These are phyloP conservation scores for Phytophthora podocarpi DNA, from an alignment of 352 stramenopile species.

Conservation along the genomic window DNA sequence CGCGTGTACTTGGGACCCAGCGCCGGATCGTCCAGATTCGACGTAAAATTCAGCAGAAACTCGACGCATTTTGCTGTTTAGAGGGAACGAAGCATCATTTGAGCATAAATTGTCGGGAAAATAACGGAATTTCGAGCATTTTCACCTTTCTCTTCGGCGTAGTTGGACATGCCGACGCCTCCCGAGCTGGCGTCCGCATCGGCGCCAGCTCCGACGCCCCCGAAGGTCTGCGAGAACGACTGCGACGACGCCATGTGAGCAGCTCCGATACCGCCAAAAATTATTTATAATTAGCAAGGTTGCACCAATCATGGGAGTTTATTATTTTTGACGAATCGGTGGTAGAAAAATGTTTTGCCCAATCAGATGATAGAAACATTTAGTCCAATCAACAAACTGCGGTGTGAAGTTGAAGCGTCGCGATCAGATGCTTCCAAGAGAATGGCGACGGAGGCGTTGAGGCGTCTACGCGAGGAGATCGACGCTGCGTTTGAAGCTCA, in stretches of 20 bases:
- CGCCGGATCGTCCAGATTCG: conserved; percentile 69
- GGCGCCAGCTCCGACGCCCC: neutral
- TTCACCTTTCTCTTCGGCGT: conserved; percentile 38
- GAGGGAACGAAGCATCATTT: neutral
- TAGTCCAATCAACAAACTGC: conserved; percentile 5
- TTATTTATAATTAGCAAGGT: too few relatives aligned
- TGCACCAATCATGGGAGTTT: too few relatives aligned
- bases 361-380: too few relatives aligned
- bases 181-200: conserved; percentile 16
- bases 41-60: conserved; percentile 78
- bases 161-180: conserved; percentile 42
- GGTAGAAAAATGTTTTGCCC: too few relatives aligned
- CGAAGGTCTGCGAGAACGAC: conserved; percentile 29
- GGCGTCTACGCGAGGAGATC: conserved; percentile 27
- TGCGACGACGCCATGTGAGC: conserved; percentile 30
- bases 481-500: conserved; percentile 29
- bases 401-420: conserved; percentile 21
- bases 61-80: conserved; percentile 70
- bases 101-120: neutral
- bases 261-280: too few relatives aligned
- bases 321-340: too few relatives aligned
- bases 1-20: conserved; percentile 77
- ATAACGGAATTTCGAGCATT: neutral
- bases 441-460: conserved; percentile 25
- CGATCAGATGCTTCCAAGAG: neutral